Base-by-base conservation (phyloP, 164 flowering plant species). In the Pachysandra terminalis region DNA sequence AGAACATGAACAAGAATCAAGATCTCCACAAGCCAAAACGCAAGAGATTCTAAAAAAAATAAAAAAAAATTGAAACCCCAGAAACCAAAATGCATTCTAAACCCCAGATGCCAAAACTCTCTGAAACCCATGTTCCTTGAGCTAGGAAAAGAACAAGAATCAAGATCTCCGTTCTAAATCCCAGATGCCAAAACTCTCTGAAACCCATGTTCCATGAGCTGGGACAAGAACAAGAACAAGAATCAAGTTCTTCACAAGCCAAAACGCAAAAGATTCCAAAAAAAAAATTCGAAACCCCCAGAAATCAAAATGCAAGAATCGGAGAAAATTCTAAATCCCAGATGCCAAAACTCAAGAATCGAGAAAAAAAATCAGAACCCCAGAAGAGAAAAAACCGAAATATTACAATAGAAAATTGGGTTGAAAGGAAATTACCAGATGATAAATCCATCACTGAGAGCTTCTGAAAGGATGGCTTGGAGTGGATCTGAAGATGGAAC, bases 181-280 rank as follows among this genome's bases (percentile, higher is more conserved):
- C n/a, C n/a, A n/a, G n/a, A n/a, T n/a, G n/a, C n/a, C n/a, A n/a
- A n/a, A n/a, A n/a, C 73, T 78, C 52, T 76, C 98, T 0, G 82
- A 88, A 74, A 93, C 79, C 96, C 97, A 89, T 45, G 98, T 92
- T 55, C 98, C 98, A 73, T 95, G 99, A 0, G 85, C 98, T 92
- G 74, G 35, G 52, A 63, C 41, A 71, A 52, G 26, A 69, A 64
- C 25, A 71, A 57, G 23, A 72, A 3, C 54, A 37, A 69, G 25
- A 37, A 32, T 35, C 66, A 61, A 69, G 51, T 57, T 19, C 51
- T 35, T 52, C 55, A 0, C 63, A 67, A 24, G 37, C 37, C 13
- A 70, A 37, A 16, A 35, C 37, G 23, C 57, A 64, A 65, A 27
- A 61, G 22, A 53, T 55, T 19, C 23, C 25, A 22, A 49, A 56